A percentile compares a stretch with the other conserved stretches of the same genome.
phyloP scores from a whole-genome alignment of 805 yeast genomes.

The Candida vaughaniae region DNA sequence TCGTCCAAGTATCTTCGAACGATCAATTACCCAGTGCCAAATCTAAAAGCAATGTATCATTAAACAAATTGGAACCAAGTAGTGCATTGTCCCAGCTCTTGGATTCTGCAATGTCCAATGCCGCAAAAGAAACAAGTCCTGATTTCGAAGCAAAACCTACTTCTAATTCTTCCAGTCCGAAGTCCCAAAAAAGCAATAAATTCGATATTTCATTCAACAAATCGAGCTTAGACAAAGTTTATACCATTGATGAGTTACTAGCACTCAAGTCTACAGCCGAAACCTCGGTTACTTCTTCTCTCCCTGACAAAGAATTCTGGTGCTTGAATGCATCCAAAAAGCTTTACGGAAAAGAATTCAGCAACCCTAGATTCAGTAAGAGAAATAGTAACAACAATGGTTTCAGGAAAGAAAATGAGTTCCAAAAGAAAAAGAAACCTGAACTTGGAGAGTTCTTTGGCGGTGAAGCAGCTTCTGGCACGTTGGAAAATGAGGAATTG shows the following conservation, averaged over 20 bases:
- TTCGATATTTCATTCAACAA: slow-evolving; percentile 15
- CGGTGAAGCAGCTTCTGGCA: slow-evolving; percentile 28
- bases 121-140: slow-evolving; percentile 45
- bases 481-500: slow-evolving; percentile 32
- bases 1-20: slow-evolving; percentile 17
- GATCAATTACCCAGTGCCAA: slow-evolving; percentile 1
- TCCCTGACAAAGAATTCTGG: slow-evolving; percentile 18
- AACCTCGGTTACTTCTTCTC: slow-evolving; percentile 1
- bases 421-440: slow-evolving; percentile 3
- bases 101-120: slow-evolving; percentile 48
- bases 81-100: slow-evolving; percentile 39
- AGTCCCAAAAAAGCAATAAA: slow-evolving; percentile 38
- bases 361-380: slow-evolving; percentile 14
- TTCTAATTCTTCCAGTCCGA: slow-evolving; percentile 25
- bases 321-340: slow-evolving; percentile 3
- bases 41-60: not conserved
- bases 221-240: slow-evolving; percentile 11
- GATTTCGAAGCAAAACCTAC: slow-evolving; percentile 21
- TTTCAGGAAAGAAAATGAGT: slow-evolving; percentile 6
- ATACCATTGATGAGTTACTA: slow-evolving; percentile 12
- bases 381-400: slow-evolving; percentile 7
- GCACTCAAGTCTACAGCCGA: slow-evolving; percentile 4
- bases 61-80: slow-evolving; percentile 3
- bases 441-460: slow-evolving; percentile 1
- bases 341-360: slow-evolving; percentile 5